Conservation (phyloP, 2,329 filamentous ascomycete genomes). For the Arthrobotrys entomopaga region DNA sequence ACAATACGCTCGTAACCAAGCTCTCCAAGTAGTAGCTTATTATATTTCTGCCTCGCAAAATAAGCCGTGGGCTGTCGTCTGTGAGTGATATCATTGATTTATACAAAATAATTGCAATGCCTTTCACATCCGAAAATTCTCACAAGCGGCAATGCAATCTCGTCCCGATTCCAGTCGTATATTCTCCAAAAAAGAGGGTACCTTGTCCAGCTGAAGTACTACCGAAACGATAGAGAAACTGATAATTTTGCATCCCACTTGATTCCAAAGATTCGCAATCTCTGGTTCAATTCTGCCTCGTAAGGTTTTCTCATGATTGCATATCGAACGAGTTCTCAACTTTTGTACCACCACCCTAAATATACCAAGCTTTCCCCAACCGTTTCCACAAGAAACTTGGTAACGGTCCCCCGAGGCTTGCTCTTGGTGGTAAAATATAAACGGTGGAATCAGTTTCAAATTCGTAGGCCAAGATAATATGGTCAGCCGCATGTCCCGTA, state of each 20-base stretch:
- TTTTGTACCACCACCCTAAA: conserved; percentile 29
- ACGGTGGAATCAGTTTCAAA: neutral
- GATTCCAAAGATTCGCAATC: neutral
- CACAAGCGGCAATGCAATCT: too few species aligned
- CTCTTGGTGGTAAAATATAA: neutral
- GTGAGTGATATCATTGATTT: too few species aligned
- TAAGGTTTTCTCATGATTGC: conserved; percentile 35
- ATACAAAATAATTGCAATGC: too few species aligned
- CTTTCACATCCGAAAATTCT: too few species aligned
- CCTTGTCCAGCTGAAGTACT: conserved; percentile 34
- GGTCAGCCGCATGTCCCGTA: conserved; percentile 28
- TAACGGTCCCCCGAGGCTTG: neutral
- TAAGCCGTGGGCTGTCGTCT: too few species aligned
- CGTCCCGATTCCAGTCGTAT: too few species aligned
- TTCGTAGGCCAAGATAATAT: neutral
- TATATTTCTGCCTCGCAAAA: too few species aligned
- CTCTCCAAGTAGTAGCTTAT: too few species aligned
- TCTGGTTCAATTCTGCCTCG: conserved; percentile 36
- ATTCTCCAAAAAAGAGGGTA: neutral
- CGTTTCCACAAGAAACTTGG: neutral
- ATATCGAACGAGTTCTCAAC: conserved; percentile 18
- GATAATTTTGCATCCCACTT: neutral
- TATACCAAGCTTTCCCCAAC: conserved; percentile 38
- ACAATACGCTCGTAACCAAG: too few species aligned
- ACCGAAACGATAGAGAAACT: neutral